Evolutionary conservation across 192 early-diverging fungal species (phyloP), one percentile per base, ranked within the genome.

Genomic region (Umbelopsis vinacea): DNA sequence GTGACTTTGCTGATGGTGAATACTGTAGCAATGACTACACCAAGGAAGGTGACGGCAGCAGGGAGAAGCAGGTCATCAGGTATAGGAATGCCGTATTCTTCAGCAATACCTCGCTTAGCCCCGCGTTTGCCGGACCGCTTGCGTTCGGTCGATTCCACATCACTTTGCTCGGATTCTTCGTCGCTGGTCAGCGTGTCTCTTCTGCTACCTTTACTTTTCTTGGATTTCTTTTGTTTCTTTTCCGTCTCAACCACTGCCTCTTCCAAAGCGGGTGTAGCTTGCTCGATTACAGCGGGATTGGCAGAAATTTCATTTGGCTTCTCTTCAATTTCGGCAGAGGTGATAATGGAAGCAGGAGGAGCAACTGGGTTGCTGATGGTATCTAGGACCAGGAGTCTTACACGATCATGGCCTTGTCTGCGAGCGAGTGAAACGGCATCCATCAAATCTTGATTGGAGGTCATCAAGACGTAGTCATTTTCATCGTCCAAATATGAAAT

Each of bases 401-500:
- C 87, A 26, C 92, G 86, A 55, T 85, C 84, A 76, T 88, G 88
- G 21, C 89, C 92, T 22, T 89, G 83, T 75, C 89, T 85, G 57
- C 84, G 84, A 60, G 96, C 93, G 82, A 93, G 84, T 22, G 82
- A 79, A 0, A 96, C 89, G 9, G 96, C 96, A 53, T 96, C 93
- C 29, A 83, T 78, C 71, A 97, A 80, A 75, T 96, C 96, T 1
- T 84, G 76, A 45, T 92, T 88, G n/a, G 84, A 79, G 21, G 87
- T 84, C 46, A 97, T 83, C 57, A 90, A 78, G 15, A 97, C 90
- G 66, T 84, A 71, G 77, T 97, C 96, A 46, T 89, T 90, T 37
- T 97, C 96, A 57, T 97, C 96, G 76, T 97, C 96, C 69, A 92
- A 80, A 60, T 96, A 97, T 2, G 87, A 85, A 24, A 91, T 80